A percentile compares a stretch with the other conserved stretches of the same genome.
Evolutionary conservation across 2,329 filamentous ascomycete species (phyloP).

Genomic region (Chalaropsis ovoidea): DNA sequence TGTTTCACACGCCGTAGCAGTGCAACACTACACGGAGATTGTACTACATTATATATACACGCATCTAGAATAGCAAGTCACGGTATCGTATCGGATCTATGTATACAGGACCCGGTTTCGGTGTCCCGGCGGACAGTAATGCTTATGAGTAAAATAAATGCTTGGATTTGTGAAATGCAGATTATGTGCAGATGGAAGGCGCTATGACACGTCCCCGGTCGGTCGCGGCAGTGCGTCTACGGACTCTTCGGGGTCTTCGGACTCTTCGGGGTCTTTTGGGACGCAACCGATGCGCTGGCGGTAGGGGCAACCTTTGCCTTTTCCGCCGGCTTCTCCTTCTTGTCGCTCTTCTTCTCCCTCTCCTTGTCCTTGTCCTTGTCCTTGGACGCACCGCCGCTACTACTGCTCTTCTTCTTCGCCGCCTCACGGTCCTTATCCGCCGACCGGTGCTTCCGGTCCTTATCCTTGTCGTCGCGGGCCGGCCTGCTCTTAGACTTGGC

Average conservation of each 20-base stretch:
- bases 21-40: not conserved
- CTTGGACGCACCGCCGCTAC: not conserved
- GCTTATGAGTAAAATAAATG: too few species aligned
- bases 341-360: not conserved
- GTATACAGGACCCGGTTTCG: not conserved
- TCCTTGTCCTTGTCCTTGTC: slow-evolving; percentile 8
- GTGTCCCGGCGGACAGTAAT: too few species aligned
- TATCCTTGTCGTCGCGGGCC: slow-evolving; percentile 6
- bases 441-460: slow-evolving; percentile 23
- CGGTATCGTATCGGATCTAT: too few species aligned
- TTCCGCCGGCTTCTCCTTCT: not conserved
- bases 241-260: not conserved
- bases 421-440: not conserved
- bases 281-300: not conserved
- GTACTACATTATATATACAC: not conserved
- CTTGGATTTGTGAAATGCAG: slow-evolving; percentile 1
- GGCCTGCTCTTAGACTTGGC: slow-evolving; percentile 1
- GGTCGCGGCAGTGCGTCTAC: not conserved
- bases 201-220: not conserved
- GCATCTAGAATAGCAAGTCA: too few species aligned
- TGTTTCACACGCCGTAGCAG: too few species aligned
- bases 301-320: too few species aligned
- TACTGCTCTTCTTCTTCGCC: slow-evolving; percentile 4
- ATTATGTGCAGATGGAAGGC: not conserved
- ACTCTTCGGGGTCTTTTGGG: not conserved